A percentile compares a stretch with the other conserved stretches of the same genome.
Conservation (phyloP, 2,329 filamentous ascomycete species). For the Talaromyces sp. region DNA sequence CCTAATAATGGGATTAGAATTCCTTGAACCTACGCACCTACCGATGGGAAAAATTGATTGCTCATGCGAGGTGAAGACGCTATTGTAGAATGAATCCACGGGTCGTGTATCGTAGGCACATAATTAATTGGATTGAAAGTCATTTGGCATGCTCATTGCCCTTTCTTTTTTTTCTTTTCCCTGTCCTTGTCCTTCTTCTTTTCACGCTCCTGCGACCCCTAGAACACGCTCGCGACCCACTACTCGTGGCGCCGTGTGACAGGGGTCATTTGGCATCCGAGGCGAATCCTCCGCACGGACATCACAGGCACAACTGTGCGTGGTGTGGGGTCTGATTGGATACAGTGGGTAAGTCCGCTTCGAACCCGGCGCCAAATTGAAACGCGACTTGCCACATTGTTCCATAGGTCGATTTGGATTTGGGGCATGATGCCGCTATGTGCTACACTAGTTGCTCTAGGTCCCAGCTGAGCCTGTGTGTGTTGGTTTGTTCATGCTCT, state of each 20-base stretch:
- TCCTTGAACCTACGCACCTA: background rate
- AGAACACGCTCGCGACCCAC: slow-evolving; percentile 17
- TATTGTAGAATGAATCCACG: slow-evolving; percentile 12
- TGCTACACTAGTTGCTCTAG: slow-evolving; percentile 1
- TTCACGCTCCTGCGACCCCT: slow-evolving; percentile 4
- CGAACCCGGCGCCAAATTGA: slow-evolving; percentile 22
- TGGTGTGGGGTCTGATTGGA: too few relatives aligned
- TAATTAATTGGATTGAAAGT: background rate
- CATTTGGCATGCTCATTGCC: background rate
- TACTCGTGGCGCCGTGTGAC: slow-evolving; percentile 23
- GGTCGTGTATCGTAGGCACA: background rate
- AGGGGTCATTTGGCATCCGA: slow-evolving; percentile 21
- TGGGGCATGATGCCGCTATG: background rate
- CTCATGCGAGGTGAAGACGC: slow-evolving; percentile 22
- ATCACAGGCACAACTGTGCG: background rate
- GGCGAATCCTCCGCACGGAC: slow-evolving; percentile 15
- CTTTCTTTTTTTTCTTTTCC: background rate
- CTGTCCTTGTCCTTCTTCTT: background rate
- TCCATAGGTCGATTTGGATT: slow-evolving; percentile 8
- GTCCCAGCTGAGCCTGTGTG: background rate
- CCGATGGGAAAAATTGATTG: slow-evolving; percentile 12
- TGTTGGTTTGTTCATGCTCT: too few relatives aligned
- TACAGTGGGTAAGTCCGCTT: background rate
- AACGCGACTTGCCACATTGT: slow-evolving; percentile 24
- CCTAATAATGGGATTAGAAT: background rate